These are phyloP conservation scores for Astraeus odoratus DNA, from an alignment of 768 basidiomycete species.

Conservation along the genomic window DNA sequence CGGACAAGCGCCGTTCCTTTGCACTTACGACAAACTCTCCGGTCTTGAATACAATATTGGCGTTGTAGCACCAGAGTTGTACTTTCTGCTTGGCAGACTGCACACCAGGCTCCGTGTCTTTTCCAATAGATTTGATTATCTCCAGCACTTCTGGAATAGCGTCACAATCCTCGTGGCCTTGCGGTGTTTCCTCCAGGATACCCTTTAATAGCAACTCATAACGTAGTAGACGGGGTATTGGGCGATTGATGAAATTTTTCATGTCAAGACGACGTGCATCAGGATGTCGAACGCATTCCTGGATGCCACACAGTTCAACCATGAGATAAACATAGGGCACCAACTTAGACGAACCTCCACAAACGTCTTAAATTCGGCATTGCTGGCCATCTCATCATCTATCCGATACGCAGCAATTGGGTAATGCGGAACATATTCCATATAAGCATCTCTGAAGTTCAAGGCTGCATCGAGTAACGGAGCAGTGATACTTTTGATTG, in stretches of 20 bases:
- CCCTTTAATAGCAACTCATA: constrained; percentile 81
- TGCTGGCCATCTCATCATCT: constrained; percentile 81
- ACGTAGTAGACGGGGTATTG: constrained; percentile 83
- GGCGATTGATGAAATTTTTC: constrained; percentile 89
- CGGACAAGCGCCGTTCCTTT: background rate
- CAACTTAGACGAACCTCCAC: constrained; percentile 53
- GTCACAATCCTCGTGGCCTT: constrained; percentile 72
- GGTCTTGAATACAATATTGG: constrained; percentile 70
- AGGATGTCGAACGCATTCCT: constrained; percentile 55
- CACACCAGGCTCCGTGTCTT: constrained; percentile 84
- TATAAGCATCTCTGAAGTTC: constrained; percentile 88
- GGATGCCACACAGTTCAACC: constrained; percentile 2
- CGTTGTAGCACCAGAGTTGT: constrained; percentile 80
- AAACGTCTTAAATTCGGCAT: constrained; percentile 72
- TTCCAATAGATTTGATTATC: constrained; percentile 78
- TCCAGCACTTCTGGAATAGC: constrained; percentile 84
- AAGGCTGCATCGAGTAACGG: constrained; percentile 83
- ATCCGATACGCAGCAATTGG: constrained; percentile 86
- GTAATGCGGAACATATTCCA: constrained; percentile 90
- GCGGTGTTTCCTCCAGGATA: constrained; percentile 69
- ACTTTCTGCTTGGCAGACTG: constrained; percentile 83
- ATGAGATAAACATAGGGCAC: background rate
- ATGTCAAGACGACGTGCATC: constrained; percentile 82
- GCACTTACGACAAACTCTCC: constrained; percentile 59
- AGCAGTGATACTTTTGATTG: constrained; percentile 74